These are phyloP conservation scores for Calocybe indica DNA, from an alignment of 768 basidiomycete species.

Conservation along the genomic window DNA sequence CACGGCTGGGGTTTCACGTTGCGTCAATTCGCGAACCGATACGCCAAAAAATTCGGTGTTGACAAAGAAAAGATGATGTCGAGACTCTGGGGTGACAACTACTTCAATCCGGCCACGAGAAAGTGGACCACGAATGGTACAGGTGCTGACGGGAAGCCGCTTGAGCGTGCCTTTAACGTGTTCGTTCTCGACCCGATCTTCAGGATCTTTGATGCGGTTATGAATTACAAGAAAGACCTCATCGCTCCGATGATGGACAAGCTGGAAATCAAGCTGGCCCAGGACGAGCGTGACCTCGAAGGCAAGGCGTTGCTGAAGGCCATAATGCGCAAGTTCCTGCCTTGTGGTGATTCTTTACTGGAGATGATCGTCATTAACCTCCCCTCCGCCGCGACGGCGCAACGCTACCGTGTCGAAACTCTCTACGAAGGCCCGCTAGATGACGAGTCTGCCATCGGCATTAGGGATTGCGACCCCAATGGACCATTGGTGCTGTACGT, in stretches of 20 bases:
- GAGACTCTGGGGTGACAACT: slow-evolving; percentile 99
- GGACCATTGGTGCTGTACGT: slow-evolving; percentile 96
- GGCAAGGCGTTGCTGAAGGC: slow-evolving; percentile 94
- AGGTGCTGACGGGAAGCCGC: slow-evolving; percentile 76
- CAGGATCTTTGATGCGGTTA: slow-evolving; percentile 95
- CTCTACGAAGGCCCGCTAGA: slow-evolving; percentile 99
- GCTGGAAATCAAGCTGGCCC: slow-evolving; percentile 84
- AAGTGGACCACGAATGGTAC: slow-evolving; percentile 86
- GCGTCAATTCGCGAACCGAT: slow-evolving; percentile 90
- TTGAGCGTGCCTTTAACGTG: slow-evolving; percentile 97
- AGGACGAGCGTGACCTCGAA: slow-evolving; percentile 88
- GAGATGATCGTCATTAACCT: slow-evolving; percentile 99
- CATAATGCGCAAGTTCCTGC: slow-evolving; percentile 98
- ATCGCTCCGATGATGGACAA: slow-evolving; percentile 85
- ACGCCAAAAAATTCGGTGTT: slow-evolving; percentile 97
- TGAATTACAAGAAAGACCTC: slow-evolving; percentile 97
- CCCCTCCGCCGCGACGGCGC: slow-evolving; percentile 92
- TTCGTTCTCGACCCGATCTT: slow-evolving; percentile 99
- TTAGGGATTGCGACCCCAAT: slow-evolving; percentile 95
- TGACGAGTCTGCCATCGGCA: slow-evolving; percentile 96
- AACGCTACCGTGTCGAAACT: slow-evolving; percentile 97
- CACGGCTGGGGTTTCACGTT: slow-evolving; percentile 99
- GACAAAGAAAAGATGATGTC: slow-evolving; percentile 97
- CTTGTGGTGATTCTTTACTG: slow-evolving; percentile 93
- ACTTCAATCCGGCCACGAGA: slow-evolving; percentile 92